Evolutionary conservation across 73 alveolate species (phyloP), one percentile per base, ranked within the genome.

Genomic region (Paramecium octaurelia): DNA sequence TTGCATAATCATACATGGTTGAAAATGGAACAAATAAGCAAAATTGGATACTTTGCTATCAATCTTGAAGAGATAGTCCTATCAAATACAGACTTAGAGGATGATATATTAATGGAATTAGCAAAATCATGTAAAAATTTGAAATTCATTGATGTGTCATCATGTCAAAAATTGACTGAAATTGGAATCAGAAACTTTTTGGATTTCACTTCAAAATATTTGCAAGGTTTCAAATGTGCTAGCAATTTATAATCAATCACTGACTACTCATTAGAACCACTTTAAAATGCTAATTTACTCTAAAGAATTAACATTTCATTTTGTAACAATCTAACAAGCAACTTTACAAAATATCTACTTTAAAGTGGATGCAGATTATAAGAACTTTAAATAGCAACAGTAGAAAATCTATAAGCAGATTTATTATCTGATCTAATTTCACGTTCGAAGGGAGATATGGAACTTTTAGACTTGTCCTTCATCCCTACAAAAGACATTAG

Each of bases 1-100:
- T 40, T 87, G 21, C 86, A 87, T 64, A 87, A 87, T 68, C 93
- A 87, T 6, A 87, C 93, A 2, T 87, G 93, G 93, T 27, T 87
- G 27, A 87, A 87, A n/a, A 87, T 64, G 64, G 93, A 87, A 87
- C 36, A 64, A 23, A 77, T 87, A 16, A 60, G 68, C 40, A 87
- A 87, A 68, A 87, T 87, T 38, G 93, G 89, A 87, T 87, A 87
- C 10, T 87, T 87, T 64, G 93, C 93, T 5, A 18, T 60, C n/a
- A 87, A 87, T 48, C 48, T 87, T 35, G 93, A 87, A 87, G 93
- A 87, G 35, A n/a, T 87, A 11, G 24, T 64, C 14, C 40, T 68
- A 10, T 87, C 93, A 4, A 58, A 77, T 40, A 68, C 93, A 64
- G 93, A 87, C 16, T 40, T 87, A 34, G 89, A 64, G 8, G 93